A percentile compares a stretch with the other conserved stretches of the same genome.
These are phyloP conservation scores for Penicillium fimorum DNA, from an alignment of 495 filamentous ascomycete species.

Conservation along the genomic window DNA sequence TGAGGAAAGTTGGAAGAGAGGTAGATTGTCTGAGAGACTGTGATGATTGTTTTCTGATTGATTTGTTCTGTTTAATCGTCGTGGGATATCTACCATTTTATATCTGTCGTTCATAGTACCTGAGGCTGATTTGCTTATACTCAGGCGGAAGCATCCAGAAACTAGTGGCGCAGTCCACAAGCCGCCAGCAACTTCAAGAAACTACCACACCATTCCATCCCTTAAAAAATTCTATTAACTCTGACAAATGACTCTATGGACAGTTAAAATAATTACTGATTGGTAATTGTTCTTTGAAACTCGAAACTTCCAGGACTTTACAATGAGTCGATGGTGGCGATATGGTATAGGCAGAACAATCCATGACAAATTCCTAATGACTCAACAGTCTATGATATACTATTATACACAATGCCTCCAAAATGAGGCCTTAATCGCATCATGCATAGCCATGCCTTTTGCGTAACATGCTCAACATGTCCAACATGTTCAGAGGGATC, in stretches of 20 bases:
- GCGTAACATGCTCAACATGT: not conserved
- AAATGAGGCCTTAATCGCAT: not conserved
- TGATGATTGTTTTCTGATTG: slow-evolving; percentile 1
- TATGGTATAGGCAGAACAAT: not conserved
- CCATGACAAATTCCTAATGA: not conserved
- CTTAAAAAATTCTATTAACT: not conserved
- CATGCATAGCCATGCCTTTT: not conserved
- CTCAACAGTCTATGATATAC: not conserved
- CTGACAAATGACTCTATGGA: slow-evolving; percentile 2
- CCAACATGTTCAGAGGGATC: not conserved
- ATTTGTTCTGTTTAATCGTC: not conserved
- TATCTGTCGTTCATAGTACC: not conserved
- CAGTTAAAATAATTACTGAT: not conserved
- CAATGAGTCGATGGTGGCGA: not conserved
- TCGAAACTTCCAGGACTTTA: slow-evolving; percentile 9
- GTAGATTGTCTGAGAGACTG: slow-evolving; percentile 1
- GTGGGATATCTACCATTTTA: slow-evolving; percentile 6
- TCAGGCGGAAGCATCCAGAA: slow-evolving; percentile 23
- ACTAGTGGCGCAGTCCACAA: slow-evolving; percentile 13
- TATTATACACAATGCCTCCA: slow-evolving; percentile 1
- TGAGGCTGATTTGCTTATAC: slow-evolving; percentile 3
- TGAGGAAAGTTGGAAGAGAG: not conserved
- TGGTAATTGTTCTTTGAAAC: not conserved
- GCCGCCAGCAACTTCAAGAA: slow-evolving; percentile 5
- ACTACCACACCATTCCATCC: not conserved